Conservation (phyloP, 805 yeast species). For the Suhomyces sp. region DNA sequence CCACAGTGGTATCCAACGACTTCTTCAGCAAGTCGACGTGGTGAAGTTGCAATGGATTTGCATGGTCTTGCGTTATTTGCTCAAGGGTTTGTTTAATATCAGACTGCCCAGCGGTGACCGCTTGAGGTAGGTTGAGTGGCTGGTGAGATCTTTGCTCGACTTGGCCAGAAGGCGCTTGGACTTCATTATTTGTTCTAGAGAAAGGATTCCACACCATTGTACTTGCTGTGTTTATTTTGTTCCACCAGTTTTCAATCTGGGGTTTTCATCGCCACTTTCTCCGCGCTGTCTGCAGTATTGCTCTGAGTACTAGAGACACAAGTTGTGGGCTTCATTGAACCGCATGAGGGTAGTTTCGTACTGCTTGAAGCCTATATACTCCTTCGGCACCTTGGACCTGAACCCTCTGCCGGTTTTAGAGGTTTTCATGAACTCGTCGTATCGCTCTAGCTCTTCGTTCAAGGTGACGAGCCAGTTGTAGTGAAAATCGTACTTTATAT, state of each 20-base stretch:
- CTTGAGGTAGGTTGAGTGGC: conserved; percentile 16
- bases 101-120: conserved; percentile 6
- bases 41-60: background rate
- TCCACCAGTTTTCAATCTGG: background rate
- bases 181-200: background rate
- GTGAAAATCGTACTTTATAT: conserved; percentile 22
- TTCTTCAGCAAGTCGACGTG: background rate
- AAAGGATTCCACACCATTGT: conserved; percentile 18
- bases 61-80: conserved; percentile 19
- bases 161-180: conserved; percentile 9
- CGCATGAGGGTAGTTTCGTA: conserved; percentile 25
- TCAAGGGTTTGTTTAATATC: conserved; percentile 28
- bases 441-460: conserved; percentile 3
- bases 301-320: conserved; percentile 20
- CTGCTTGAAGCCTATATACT: conserved; percentile 20
- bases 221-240: background rate
- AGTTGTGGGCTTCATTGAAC: conserved; percentile 23
- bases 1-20: conserved; percentile 19
- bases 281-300: background rate
- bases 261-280: background rate
- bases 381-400: conserved; percentile 5
- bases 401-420: conserved; percentile 3
- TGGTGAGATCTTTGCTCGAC: conserved; percentile 28
- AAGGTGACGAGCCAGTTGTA: conserved; percentile 21
- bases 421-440: conserved; percentile 4